A percentile compares a stretch with the other conserved stretches of the same genome.
These are phyloP conservation scores for Darksidea phi DNA, from an alignment of 495 filamentous ascomycete species.

Conservation along the genomic window DNA sequence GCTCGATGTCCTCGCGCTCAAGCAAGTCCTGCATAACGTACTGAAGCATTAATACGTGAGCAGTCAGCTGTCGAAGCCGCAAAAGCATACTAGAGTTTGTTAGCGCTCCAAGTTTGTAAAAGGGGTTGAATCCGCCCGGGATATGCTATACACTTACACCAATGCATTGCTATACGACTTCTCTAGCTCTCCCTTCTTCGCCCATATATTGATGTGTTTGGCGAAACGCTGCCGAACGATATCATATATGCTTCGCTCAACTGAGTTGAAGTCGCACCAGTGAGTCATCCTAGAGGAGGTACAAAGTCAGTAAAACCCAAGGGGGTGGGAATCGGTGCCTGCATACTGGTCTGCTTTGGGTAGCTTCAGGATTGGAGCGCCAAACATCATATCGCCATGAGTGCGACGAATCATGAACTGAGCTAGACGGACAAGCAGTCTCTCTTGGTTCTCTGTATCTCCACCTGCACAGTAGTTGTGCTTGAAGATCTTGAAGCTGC, in stretches of 20 bases:
- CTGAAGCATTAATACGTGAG: conserved; percentile 54
- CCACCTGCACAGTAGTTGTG: conserved; percentile 48
- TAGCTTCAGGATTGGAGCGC: conserved; percentile 55
- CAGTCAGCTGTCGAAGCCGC: conserved; percentile 53
- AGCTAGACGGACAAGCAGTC: conserved; percentile 38
- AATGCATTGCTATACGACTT: conserved; percentile 39
- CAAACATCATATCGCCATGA: conserved; percentile 53
- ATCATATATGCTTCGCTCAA: conserved; percentile 54
- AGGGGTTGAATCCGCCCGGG: too few relatives aligned
- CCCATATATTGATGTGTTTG: conserved; percentile 43
- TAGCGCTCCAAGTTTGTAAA: neutral
- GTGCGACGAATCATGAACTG: conserved; percentile 56
- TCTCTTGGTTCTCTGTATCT: conserved; percentile 41
- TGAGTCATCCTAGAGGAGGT: too few relatives aligned
- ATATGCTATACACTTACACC: too few relatives aligned
- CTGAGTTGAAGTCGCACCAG: conserved; percentile 46
- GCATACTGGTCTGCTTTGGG: conserved; percentile 49
- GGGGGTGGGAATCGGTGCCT: too few relatives aligned
- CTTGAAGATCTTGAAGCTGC: conserved; percentile 48
- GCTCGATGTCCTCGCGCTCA: conserved; percentile 44
- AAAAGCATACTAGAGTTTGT: conserved; percentile 44
- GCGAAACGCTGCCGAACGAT: conserved; percentile 45
- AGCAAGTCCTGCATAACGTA: conserved; percentile 48
- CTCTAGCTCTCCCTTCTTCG: conserved; percentile 31
- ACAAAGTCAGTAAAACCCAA: too few relatives aligned